Percentiles rank a stretch among this genome's conserved stretches.
Evolutionary conservation across 805 yeast genomes (phyloP).

Genomic region (Metschnikowia sp.): DNA sequence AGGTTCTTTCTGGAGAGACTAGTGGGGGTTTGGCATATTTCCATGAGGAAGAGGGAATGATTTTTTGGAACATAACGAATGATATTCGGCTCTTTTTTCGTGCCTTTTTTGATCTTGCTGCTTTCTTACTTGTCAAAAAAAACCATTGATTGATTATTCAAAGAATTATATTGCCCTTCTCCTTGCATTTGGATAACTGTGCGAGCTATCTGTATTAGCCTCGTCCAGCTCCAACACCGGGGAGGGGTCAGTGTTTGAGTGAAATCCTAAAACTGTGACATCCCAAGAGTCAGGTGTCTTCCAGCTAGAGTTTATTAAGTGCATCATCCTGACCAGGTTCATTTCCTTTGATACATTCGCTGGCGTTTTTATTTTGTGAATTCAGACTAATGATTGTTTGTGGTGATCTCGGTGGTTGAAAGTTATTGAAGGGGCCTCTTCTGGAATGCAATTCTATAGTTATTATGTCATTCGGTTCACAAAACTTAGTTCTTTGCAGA

Average conservation of each 20-base stretch:
- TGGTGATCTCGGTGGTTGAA: not conserved
- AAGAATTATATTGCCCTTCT: not conserved
- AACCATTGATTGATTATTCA: constrained; percentile 1
- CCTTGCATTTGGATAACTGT: not conserved
- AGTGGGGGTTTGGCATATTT: constrained; percentile 2
- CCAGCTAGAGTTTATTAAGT: constrained; percentile 27
- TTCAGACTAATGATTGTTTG: not conserved
- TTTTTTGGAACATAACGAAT: constrained; percentile 10
- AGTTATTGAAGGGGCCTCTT: constrained; percentile 25
- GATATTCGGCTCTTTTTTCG: constrained; percentile 7
- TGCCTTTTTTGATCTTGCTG: constrained; percentile 5
- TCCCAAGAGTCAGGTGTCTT: constrained; percentile 50
- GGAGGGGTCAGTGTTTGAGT: constrained; percentile 8
- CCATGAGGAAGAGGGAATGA: constrained; percentile 36
- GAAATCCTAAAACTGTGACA: constrained; percentile 27
- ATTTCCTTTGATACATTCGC: constrained; percentile 1
- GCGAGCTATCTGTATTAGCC: constrained; percentile 2
- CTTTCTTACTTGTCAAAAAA: not conserved
- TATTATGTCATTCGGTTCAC: no score
- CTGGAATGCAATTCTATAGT: no score
- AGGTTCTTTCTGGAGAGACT: no score
- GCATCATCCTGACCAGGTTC: constrained; percentile 10
- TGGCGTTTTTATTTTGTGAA: not conserved
- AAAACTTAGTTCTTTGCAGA: no score
- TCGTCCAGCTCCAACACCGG: constrained; percentile 12